These are phyloP conservation scores for Triangularia verruculosa DNA, from an alignment of 2,329 filamentous ascomycete species.

Conservation along the genomic window DNA sequence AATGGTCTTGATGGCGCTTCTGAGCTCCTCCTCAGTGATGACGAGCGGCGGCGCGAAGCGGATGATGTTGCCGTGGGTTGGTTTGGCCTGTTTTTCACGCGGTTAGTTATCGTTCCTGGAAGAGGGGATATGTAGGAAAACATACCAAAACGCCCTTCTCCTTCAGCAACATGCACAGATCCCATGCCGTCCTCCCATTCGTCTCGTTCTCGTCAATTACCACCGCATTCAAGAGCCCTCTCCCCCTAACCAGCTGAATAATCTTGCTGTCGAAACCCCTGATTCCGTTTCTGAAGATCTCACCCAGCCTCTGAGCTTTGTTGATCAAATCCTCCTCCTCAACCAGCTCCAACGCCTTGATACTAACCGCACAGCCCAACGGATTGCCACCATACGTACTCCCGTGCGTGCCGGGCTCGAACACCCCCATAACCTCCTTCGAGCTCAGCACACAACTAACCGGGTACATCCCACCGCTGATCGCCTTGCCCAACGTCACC, in stretches of 20 bases:
- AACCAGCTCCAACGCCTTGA: conserved; percentile 89
- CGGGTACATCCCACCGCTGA: conserved; percentile 98
- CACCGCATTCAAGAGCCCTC: conserved; percentile 91
- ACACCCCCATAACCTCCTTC: conserved; percentile 89
- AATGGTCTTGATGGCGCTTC: conserved; percentile 74
- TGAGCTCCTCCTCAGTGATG: conserved; percentile 84
- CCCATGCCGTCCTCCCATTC: conserved; percentile 86
- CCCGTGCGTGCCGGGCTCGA: conserved; percentile 95
- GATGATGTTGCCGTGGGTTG: conserved; percentile 98
- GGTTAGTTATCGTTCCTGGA: conserved; percentile 8
- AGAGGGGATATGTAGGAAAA: conserved; percentile 16
- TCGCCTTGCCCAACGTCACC: conserved; percentile 92
- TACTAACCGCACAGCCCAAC: conserved; percentile 89
- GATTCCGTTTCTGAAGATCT: conserved; percentile 78
- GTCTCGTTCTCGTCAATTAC: conserved; percentile 90
- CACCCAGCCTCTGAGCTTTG: conserved; percentile 75
- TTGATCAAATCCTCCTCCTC: conserved; percentile 86
- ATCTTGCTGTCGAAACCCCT: conserved; percentile 73
- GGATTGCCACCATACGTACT: conserved; percentile 99
- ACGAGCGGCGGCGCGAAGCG: conserved; percentile 94
- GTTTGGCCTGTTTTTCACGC: conserved; percentile 70
- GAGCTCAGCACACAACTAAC: conserved; percentile 87
- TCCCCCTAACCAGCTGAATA: conserved; percentile 80
- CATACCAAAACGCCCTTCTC: conserved; percentile 83
- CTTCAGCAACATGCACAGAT: conserved; percentile 93